Evolutionary conservation across 306 rosid species (phyloP), one percentile per base, ranked within the genome.

Genomic region (Quillaja saponaria): DNA sequence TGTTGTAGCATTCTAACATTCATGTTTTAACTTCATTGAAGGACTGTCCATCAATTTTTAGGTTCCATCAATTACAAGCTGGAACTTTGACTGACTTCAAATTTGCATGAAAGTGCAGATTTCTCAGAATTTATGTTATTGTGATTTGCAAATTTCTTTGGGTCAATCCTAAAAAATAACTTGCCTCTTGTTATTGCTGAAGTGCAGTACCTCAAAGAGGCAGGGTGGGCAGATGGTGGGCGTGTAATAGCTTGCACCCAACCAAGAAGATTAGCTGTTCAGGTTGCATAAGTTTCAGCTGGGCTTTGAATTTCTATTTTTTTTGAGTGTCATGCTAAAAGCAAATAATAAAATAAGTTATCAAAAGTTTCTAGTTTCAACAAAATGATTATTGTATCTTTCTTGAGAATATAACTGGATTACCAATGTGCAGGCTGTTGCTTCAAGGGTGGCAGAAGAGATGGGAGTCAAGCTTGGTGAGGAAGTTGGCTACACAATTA

Each of bases 141-240:
- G 9, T 4, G 3, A 8, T 9, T 40, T 8, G 12, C 13, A 40
- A 40, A 12, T 8, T 40, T 40, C 13, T 8, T 4, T 40, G 12
- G 46, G 46, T 40, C 46, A n/a, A n/a, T n/a, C n/a, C n/a, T n/a
- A n/a, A n/a, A n/a, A n/a, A n/a, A n/a, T n/a, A n/a, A n/a, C n/a
- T n/a, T n/a, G n/a, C n/a, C n/a, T n/a, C n/a, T n/a, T n/a, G n/a
- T n/a, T n/a, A n/a, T n/a, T n/a, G n/a, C n/a, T n/a, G n/a, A n/a
- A n/a, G n/a, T 61, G 67, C 82, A 91, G 96, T 91, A 67, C 63
- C 81, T 91, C 49, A 88, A 79, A 61, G 97, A 91, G 66, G 95
- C 95, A 6, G 97, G 96, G 9, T 91, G 97, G 97, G 91, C 88
- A 11, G 71, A 82, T 5, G 95, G 96, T 79, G 95, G 97, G 45